Percentiles rank a stretch among this genome's conserved stretches.
phyloP scores from a whole-genome alignment of 2,329 filamentous ascomycete genomes.

The Ophiosphaerella herpotricha region DNA sequence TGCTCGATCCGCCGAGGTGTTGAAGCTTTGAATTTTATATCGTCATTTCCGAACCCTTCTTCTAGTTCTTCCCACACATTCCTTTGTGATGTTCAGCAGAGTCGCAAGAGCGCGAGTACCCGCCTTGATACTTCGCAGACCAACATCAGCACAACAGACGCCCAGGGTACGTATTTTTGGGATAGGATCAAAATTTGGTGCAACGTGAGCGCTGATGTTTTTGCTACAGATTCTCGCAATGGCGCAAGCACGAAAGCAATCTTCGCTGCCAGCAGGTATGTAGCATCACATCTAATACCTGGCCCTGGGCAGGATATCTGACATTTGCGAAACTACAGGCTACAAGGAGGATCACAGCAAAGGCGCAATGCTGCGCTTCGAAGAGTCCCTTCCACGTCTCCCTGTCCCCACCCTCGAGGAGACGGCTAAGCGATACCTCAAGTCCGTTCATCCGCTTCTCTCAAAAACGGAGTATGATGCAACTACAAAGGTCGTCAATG shows the following conservation, averaged over 20 bases:
- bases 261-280: constrained; percentile 53
- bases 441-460: constrained; percentile 76
- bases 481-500: constrained; percentile 81
- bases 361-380: constrained; percentile 80
- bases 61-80: constrained; percentile 8
- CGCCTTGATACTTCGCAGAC: constrained; percentile 43
- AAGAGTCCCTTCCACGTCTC: constrained; percentile 80
- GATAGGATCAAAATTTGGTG: not conserved
- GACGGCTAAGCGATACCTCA: constrained; percentile 79
- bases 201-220: constrained; percentile 11
- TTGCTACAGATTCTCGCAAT: constrained; percentile 39
- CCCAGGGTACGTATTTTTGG: constrained; percentile 34
- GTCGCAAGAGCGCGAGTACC: constrained; percentile 46
- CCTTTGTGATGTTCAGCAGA: constrained; percentile 47
- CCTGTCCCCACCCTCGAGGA: constrained; percentile 83
- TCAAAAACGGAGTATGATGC: constrained; percentile 69
- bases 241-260: constrained; percentile 49
- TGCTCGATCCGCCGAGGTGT: constrained; percentile 28
- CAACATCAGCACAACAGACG: constrained; percentile 31
- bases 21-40: constrained; percentile 18
- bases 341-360: constrained; percentile 81
- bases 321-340: constrained; percentile 52
- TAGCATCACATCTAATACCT: constrained; percentile 18
- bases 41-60: constrained; percentile 13
- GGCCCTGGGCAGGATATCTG: constrained; percentile 3